phyloP scores from a whole-genome alignment of 805 yeast species.

The Sungouiella thailandica region DNA sequence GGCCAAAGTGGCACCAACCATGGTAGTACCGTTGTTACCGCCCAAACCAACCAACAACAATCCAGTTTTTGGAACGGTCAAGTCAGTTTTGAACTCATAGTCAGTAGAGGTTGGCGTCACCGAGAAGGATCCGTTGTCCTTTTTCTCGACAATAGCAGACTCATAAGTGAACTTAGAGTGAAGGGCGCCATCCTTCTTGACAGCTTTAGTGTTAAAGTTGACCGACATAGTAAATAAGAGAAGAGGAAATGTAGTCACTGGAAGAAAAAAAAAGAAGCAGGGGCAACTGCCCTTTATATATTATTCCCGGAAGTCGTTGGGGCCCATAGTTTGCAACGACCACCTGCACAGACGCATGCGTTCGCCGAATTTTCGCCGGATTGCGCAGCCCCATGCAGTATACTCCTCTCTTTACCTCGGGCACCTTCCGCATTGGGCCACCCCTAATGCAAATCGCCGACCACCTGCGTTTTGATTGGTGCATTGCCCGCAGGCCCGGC shows the following conservation, averaged over 20 bases:
- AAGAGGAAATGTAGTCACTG: neutral
- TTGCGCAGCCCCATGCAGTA: constrained; percentile 5
- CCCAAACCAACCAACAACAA: constrained; percentile 90
- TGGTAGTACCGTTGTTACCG: constrained; percentile 94
- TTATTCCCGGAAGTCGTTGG: neutral
- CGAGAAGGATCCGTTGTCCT: constrained; percentile 45
- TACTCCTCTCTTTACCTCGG: neutral
- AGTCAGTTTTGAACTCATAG: constrained; percentile 82
- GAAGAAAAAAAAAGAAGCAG: neutral
- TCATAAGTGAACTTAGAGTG: constrained; percentile 65
- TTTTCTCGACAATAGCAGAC: constrained; percentile 64
- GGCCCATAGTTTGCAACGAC: neutral
- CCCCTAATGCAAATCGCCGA: no score
- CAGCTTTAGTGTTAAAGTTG: constrained; percentile 33
- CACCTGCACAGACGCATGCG: constrained; percentile 6
- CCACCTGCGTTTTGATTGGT: no score
- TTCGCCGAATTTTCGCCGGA: constrained; percentile 19
- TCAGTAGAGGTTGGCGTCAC: constrained; percentile 71
- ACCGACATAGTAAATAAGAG: constrained; percentile 11
- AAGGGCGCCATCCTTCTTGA: constrained; percentile 46
- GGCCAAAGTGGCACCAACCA: constrained; percentile 79
- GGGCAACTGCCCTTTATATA: neutral
- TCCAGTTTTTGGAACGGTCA: constrained; percentile 80
- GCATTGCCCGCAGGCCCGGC: no score
- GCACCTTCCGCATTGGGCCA: neutral